Percentiles rank a stretch among this genome's conserved stretches.
These are phyloP conservation scores for Boletus eberwhitei DNA, from an alignment of 768 basidiomycete genomes.

Conservation along the genomic window DNA sequence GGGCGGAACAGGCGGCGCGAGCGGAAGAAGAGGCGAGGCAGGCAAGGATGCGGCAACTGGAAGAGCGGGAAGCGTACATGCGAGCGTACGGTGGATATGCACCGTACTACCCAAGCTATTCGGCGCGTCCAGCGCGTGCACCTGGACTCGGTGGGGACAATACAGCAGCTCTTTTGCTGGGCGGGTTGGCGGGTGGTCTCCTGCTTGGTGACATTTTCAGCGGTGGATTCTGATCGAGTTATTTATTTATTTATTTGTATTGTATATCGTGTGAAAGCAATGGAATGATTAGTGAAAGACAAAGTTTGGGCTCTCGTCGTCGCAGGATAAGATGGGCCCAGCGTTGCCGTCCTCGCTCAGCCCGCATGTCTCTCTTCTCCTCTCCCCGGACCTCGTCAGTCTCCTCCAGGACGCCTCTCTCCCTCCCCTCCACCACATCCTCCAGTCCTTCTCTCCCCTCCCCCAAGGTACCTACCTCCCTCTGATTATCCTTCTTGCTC, in stretches of 20 bases:
- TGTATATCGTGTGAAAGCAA: constrained; percentile 4
- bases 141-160: not conserved
- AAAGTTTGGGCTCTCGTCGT: not conserved
- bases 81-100: constrained; percentile 33
- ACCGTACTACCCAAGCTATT: constrained; percentile 26
- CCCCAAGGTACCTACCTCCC: constrained; percentile 57
- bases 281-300: not conserved
- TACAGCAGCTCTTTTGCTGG: constrained; percentile 29
- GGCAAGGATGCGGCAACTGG: constrained; percentile 18
- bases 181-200: constrained; percentile 49
- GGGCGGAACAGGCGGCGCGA: constrained; percentile 30
- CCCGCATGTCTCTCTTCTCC: constrained; percentile 74
- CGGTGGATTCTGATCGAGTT: constrained; percentile 35
- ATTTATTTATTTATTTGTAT: constrained; percentile 7
- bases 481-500: not conserved
- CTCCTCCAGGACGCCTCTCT: constrained; percentile 57
- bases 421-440: constrained; percentile 67
- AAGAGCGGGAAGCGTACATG: constrained; percentile 35
- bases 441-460: constrained; percentile 83
- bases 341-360: constrained; percentile 70
- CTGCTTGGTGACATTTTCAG: constrained; percentile 45
- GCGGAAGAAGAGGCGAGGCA: constrained; percentile 19
- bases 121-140: not conserved
- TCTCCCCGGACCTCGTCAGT: constrained; percentile 66
- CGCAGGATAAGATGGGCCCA: constrained; percentile 40